Evolutionary conservation across 257 asterid genomes (phyloP).

Genomic region (Henckelia pumila): DNA sequence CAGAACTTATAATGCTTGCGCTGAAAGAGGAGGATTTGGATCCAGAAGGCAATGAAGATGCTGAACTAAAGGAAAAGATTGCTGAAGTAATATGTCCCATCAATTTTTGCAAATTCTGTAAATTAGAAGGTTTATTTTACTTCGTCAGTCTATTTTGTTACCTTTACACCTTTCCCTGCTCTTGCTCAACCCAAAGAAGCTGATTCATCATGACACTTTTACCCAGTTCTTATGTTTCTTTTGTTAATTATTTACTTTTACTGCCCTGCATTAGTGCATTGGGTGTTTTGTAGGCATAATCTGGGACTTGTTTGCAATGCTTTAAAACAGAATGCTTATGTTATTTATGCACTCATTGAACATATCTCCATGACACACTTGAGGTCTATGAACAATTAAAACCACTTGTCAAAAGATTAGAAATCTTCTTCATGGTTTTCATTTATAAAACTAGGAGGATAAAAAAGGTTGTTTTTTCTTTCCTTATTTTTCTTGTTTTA

Average conservation of each 20-base stretch:
- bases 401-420: not conserved
- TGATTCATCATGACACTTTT: not conserved
- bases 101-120: slow-evolving; percentile 17
- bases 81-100: slow-evolving; percentile 60
- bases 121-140: slow-evolving; percentile 15
- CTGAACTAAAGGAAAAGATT: slow-evolving; percentile 73
- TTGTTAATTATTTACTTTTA: not conserved
- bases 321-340: not conserved
- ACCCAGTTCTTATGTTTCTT: not conserved
- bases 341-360: not conserved
- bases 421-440: too few species aligned
- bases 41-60: slow-evolving; percentile 52
- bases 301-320: not conserved
- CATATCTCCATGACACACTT: not conserved
- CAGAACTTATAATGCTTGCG: slow-evolving; percentile 69
- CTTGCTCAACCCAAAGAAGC: slow-evolving; percentile 10
- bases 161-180: slow-evolving; percentile 15
- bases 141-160: slow-evolving; percentile 13
- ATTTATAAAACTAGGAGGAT: too few species aligned
- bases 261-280: not conserved
- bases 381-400: not conserved
- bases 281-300: not conserved
- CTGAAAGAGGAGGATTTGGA: slow-evolving; percentile 79
- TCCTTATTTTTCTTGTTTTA: too few species aligned
- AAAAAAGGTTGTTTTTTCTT: too few species aligned